phyloP scores from a whole-genome alignment of 148 eudicot species.

The Camellia japonica region DNA sequence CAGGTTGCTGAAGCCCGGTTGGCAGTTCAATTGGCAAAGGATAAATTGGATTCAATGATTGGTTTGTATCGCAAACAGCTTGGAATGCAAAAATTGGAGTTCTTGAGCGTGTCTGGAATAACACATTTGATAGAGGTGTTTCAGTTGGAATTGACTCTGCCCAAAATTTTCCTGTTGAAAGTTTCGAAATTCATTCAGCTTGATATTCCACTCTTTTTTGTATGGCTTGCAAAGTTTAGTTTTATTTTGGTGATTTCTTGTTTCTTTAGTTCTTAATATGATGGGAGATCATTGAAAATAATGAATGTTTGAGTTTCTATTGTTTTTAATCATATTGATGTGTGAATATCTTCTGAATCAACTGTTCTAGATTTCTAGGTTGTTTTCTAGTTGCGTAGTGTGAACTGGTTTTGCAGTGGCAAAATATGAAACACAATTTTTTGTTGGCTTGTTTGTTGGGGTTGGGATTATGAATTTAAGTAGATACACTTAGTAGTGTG shows the following conservation, averaged over 20 bases:
- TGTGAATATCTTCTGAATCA: not conserved
- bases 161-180: not conserved
- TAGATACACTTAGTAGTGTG: not conserved
- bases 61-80: slow-evolving; percentile 67
- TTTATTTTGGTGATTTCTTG: not conserved
- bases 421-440: not conserved
- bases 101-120: slow-evolving; percentile 65
- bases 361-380: not conserved
- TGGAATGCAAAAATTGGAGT: slow-evolving; percentile 56
- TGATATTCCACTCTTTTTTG: not conserved
- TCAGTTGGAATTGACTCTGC: not conserved
- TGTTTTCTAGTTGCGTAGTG: not conserved
- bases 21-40: slow-evolving; percentile 56
- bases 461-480: not conserved
- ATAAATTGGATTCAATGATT: slow-evolving; percentile 64
- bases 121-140: slow-evolving; percentile 91
- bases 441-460: not conserved
- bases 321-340: not conserved
- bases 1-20: slow-evolving; percentile 62
- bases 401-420: not conserved
- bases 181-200: not conserved
- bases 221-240: not conserved
- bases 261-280: not conserved
- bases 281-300: not conserved
- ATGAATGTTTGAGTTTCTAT: not conserved